A percentile compares a stretch with the other conserved stretches of the same genome.
phyloP scores from a whole-genome alignment of 148 eudicot species.

The Heliosperma pusillum region DNA sequence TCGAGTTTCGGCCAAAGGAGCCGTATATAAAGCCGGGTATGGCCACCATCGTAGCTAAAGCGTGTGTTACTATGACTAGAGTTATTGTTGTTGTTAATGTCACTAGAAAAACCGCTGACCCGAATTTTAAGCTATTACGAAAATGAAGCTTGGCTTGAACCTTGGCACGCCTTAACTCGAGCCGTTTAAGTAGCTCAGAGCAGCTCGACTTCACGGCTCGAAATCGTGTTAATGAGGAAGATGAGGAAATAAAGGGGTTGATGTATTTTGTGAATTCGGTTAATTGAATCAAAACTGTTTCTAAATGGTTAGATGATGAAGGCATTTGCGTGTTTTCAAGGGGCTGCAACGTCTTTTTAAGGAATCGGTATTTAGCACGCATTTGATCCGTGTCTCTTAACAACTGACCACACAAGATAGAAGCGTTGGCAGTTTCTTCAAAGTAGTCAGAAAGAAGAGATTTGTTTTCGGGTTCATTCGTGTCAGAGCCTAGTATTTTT shows the following conservation, averaged over 20 bases:
- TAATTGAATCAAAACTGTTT: slow-evolving; percentile 29
- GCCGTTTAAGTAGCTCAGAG: slow-evolving; percentile 49
- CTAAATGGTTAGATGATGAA: slow-evolving; percentile 18
- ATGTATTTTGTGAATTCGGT: slow-evolving; percentile 39
- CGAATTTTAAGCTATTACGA: slow-evolving; percentile 34
- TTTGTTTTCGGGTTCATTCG: slow-evolving; percentile 26
- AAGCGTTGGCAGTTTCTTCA: slow-evolving; percentile 57
- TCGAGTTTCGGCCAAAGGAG: slow-evolving; percentile 33
- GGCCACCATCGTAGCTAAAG: slow-evolving; percentile 47
- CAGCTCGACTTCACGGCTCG: slow-evolving; percentile 50
- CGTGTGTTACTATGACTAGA: slow-evolving; percentile 45
- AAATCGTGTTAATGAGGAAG: slow-evolving; percentile 38
- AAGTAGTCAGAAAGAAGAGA: slow-evolving; percentile 64
- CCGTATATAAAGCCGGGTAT: slow-evolving; percentile 45
- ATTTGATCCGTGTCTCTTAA: slow-evolving; percentile 56
- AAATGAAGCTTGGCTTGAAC: slow-evolving; percentile 40
- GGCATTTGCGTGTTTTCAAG: slow-evolving; percentile 21
- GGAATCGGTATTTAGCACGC: slow-evolving; percentile 35
- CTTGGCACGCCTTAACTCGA: slow-evolving; percentile 57
- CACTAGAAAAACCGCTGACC: slow-evolving; percentile 53
- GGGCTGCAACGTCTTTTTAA: slow-evolving; percentile 36
- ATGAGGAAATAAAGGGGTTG: slow-evolving; percentile 49
- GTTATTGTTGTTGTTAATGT: slow-evolving; percentile 51
- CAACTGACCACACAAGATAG: slow-evolving; percentile 53
- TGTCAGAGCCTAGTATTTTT: slow-evolving; percentile 32